Base-by-base conservation (phyloP, 2,329 filamentous ascomycete genomes). In the Thyridium curvatum region DNA sequence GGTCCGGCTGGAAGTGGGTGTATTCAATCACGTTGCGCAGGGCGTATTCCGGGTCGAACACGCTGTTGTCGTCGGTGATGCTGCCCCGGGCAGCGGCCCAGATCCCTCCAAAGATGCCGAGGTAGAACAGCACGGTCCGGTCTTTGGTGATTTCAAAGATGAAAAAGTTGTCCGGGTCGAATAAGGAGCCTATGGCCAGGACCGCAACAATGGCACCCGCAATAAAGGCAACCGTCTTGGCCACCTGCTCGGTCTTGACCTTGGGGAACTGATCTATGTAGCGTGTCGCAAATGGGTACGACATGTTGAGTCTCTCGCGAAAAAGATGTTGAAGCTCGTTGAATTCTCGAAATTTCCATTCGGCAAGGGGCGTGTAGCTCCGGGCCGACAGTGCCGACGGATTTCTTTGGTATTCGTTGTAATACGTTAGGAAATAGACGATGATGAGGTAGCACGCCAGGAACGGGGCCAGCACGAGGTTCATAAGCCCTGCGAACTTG, bases 301-400 rank as follows among this genome's bases (percentile, higher is more conserved):
- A 95, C 84, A 97, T 94, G 47, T 94, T 90, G 32, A 91, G 71
- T 15, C 93, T 81, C 47, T 91, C 86, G 43, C 89, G 78, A 52
- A 97, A 98, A 3, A 97, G 72, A 60, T 98, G 93, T 41, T 84
- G 84, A 1, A 98, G 72, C 60, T 98, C 93, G 53, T 98, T 98
- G 72, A 97, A 98, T 58, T 97, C 91, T 35, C 93, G 83, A 46
- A 98, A 96, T 53, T 96, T 97, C 93, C 93, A 98, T 58, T 95
- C 86, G 0, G 93, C 93, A 37, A 95, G 76, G 2, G 89, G 86
- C 0, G 91, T 97, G 56, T 96, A 98, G 48, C 89, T 83, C 31
- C 93, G 81, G 13, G 88, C 84, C n/a, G 86, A 85, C 30, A 95
- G 77, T 46, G 89, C 82, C 1, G 87, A 81, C 0, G 88, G 91